These are phyloP conservation scores for Cryphonectria japonica DNA, from an alignment of 2,329 filamentous ascomycete genomes.

Conservation along the genomic window DNA sequence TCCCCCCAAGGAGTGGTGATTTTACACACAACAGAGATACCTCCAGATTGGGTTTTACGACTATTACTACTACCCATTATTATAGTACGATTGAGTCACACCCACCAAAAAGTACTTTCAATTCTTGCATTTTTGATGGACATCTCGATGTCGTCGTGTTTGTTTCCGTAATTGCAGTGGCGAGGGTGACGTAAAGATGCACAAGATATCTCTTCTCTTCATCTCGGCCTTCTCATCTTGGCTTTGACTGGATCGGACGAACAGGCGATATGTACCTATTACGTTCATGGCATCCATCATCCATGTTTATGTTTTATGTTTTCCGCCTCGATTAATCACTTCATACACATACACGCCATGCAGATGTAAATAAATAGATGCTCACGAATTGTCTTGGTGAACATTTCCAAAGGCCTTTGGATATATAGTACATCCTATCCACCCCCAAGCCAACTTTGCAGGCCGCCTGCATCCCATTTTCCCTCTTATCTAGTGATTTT, in stretches of 20 bases:
- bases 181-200: not conserved
- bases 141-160: not conserved
- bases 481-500: not conserved
- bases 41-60: not conserved
- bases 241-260: too few relatives aligned
- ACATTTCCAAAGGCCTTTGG: not conserved
- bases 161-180: too few relatives aligned
- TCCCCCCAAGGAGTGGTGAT: not conserved
- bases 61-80: constrained; percentile 10
- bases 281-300: not conserved
- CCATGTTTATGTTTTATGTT: not conserved
- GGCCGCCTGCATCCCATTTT: not conserved
- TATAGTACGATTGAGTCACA: constrained; percentile 9
- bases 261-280: too few relatives aligned
- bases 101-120: not conserved
- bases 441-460: not conserved
- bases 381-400: not conserved
- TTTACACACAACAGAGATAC: constrained; percentile 5
- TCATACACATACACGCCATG: not conserved
- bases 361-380: not conserved
- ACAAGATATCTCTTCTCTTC: not conserved
- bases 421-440: not conserved
- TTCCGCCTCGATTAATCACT: not conserved
- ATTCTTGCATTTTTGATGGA: not conserved
- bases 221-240: not conserved